Evolutionary conservation across 1,139 yeast genomes (phyloP).

Genomic region (Candida frijolesensis): DNA sequence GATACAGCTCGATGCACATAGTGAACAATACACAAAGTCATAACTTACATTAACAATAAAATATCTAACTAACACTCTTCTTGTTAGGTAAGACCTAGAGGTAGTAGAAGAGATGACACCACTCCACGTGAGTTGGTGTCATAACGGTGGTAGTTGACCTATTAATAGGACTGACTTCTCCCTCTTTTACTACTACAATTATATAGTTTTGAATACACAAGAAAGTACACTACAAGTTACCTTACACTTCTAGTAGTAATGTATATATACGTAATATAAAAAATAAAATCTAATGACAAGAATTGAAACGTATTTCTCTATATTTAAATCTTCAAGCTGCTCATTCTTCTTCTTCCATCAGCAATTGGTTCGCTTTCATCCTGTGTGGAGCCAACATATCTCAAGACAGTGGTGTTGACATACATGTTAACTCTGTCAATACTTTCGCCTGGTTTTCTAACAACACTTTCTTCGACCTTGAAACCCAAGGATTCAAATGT

Average conservation of each 20-base stretch:
- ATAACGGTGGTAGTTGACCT: no score
- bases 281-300: not conserved
- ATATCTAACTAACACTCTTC: no score
- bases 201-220: no score
- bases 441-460: constrained; percentile 60
- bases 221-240: no score
- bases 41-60: no score
- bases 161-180: no score
- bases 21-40: no score
- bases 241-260: no score
- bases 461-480: constrained; percentile 66
- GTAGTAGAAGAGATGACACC: no score
- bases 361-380: not conserved
- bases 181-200: no score
- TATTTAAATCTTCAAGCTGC: constrained; percentile 37
- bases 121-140: no score
- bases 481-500: constrained; percentile 71
- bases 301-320: constrained; percentile 2
- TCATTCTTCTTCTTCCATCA: constrained; percentile 36
- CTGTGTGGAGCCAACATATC: not conserved
- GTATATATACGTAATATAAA: not conserved
- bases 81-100: no score
- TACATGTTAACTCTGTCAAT: constrained; percentile 86
- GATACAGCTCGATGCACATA: not conserved
- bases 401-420: constrained; percentile 56